phyloP scores from a whole-genome alignment of 441 rosid genomes.

The Pelargonium fulgidum region DNA sequence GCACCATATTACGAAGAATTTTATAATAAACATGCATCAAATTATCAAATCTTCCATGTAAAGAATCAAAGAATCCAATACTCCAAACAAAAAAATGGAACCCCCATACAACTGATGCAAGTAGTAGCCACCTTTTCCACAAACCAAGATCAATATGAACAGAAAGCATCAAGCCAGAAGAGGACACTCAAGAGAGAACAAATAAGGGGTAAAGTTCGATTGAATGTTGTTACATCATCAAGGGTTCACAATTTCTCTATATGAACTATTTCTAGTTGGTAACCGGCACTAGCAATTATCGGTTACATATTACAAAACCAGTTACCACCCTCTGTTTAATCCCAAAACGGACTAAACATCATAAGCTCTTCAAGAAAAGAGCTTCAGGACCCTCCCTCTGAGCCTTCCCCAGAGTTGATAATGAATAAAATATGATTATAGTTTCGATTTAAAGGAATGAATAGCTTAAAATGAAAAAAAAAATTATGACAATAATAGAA shows the following conservation, averaged over 20 bases:
- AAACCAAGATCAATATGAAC: too few species aligned
- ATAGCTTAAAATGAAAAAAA: neutral
- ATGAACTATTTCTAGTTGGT: conserved; percentile 17
- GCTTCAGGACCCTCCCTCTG: neutral
- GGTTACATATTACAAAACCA: conserved; percentile 24
- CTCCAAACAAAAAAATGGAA: too few species aligned
- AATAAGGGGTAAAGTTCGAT: conserved; percentile 23
- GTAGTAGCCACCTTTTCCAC: too few species aligned
- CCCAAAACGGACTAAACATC: conserved; percentile 18
- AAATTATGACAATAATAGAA: conserved; percentile 4
- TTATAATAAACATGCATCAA: too few species aligned
- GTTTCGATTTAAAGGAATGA: neutral
- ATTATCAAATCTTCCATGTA: too few species aligned
- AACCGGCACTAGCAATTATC: conserved; percentile 19
- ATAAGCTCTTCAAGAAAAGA: neutral
- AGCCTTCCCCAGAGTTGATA: neutral
- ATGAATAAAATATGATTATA: neutral
- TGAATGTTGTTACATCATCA: conserved; percentile 28
- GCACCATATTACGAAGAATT: too few species aligned
- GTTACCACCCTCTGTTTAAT: conserved; percentile 12
- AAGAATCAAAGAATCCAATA: too few species aligned
- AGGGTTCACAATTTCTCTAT: conserved; percentile 20
- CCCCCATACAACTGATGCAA: too few species aligned
- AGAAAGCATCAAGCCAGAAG: too few species aligned
- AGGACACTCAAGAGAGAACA: neutral